Evolutionary conservation across 352 stramenopile species (phyloP).

Genomic region (Blastocystis sp.): DNA sequence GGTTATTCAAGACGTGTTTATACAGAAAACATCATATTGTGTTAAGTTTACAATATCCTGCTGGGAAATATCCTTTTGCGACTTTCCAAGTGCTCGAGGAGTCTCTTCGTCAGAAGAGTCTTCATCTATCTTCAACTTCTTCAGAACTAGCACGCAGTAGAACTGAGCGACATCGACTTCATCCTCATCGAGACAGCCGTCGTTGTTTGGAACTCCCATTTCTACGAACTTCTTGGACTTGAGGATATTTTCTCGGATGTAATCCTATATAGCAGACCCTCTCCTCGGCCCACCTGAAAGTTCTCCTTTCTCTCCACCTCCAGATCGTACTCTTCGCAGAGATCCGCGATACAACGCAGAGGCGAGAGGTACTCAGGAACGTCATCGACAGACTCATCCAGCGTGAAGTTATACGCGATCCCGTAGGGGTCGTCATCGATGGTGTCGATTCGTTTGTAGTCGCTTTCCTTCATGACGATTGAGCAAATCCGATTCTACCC

Average conservation of each 20-base stretch:
- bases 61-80: neutral
- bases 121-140: neutral
- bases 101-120: neutral
- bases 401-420: neutral
- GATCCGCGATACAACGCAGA: neutral
- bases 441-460: neutral
- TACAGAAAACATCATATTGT: neutral
- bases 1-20: no score
- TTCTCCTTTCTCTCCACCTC: conserved; percentile 11
- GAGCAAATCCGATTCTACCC: conserved; percentile 13
- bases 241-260: conserved; percentile 11
- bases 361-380: conserved; percentile 9
- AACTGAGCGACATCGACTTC: conserved; percentile 26
- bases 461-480: neutral
- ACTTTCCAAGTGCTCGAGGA: neutral
- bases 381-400: conserved; percentile 23
- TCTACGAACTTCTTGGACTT: neutral
- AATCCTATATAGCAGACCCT: neutral
- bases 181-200: neutral
- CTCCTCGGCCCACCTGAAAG: neutral
- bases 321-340: neutral
- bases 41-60: conserved; percentile 33
- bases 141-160: conserved; percentile 24
- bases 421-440: neutral
- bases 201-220: neutral